Percentiles rank a stretch among this genome's conserved stretches.
phyloP scores from a whole-genome alignment of 257 asterid species.

The Lavandula angustifolia region DNA sequence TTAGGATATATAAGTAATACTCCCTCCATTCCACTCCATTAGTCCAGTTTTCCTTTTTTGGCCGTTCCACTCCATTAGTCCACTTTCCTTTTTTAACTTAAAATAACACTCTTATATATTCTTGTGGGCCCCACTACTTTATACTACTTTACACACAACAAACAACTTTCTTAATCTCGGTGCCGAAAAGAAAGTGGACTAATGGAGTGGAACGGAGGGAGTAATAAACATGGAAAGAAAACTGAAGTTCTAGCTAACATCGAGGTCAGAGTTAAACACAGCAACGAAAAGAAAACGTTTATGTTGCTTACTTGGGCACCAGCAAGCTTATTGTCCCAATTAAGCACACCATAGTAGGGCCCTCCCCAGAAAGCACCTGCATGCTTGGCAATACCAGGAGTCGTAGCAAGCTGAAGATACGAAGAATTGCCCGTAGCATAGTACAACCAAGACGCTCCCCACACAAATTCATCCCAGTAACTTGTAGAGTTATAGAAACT shows the following conservation, averaged over 20 bases:
- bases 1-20: background rate
- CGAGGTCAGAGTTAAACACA: background rate
- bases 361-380: slow-evolving; percentile 99
- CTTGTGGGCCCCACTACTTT: too few relatives aligned
- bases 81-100: too few relatives aligned
- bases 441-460: slow-evolving; percentile 97
- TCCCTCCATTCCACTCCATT: too few relatives aligned
- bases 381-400: slow-evolving; percentile 70
- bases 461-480: slow-evolving; percentile 82
- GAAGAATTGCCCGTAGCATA: slow-evolving; percentile 89
- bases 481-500: slow-evolving; percentile 75
- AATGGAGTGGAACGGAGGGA: too few relatives aligned
- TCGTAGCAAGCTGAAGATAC: slow-evolving; percentile 86
- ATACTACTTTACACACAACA: too few relatives aligned
- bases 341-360: slow-evolving; percentile 82
- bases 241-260: background rate
- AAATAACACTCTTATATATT: too few relatives aligned
- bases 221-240: slow-evolving; percentile 3
- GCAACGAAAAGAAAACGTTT: background rate
- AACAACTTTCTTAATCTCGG: too few relatives aligned
- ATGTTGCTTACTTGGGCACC: slow-evolving; percentile 77
- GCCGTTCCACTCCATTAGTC: too few relatives aligned
- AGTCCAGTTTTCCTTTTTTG: too few relatives aligned
- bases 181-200: too few relatives aligned
- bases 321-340: slow-evolving; percentile 95